These are phyloP conservation scores for Apiospora saccharicola DNA, from an alignment of 2,329 filamentous ascomycete species.

Conservation along the genomic window DNA sequence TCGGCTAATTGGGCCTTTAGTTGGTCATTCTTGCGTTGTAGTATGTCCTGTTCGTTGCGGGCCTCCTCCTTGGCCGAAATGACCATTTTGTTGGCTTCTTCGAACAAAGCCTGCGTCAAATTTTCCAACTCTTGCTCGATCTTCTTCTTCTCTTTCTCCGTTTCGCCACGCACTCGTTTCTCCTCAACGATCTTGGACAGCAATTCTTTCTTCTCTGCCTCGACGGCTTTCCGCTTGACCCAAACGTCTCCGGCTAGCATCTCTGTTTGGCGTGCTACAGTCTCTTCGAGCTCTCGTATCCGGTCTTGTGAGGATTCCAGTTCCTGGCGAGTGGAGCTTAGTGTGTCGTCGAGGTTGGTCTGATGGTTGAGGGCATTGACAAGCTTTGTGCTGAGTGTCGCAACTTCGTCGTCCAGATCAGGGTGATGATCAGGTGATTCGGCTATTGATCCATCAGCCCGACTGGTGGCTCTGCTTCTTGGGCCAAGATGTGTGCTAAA, in stretches of 20 bases:
- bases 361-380: constrained; percentile 98
- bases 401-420: constrained; percentile 76
- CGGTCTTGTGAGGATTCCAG: constrained; percentile 75
- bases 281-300: constrained; percentile 71
- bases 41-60: constrained; percentile 79
- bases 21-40: constrained; percentile 87
- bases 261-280: constrained; percentile 72
- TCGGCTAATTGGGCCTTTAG: constrained; percentile 85
- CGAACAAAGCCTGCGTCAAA: constrained; percentile 90
- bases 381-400: constrained; percentile 90
- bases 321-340: constrained; percentile 84
- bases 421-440: constrained; percentile 54
- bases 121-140: constrained; percentile 94
- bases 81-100: constrained; percentile 99
- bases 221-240: constrained; percentile 76
- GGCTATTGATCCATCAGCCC: constrained; percentile 45
- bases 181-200: constrained; percentile 69
- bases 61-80: constrained; percentile 90
- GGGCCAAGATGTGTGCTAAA: constrained; percentile 76
- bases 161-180: constrained; percentile 66
- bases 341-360: constrained; percentile 86
- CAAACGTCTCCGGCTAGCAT: constrained; percentile 78
- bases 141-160: constrained; percentile 81
- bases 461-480: constrained; percentile 59
- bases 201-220: constrained; percentile 72